A percentile compares a stretch with the other conserved stretches of the same genome.
Conservation (phyloP, 2,329 filamentous ascomycete genomes). For the Penicillium freii region DNA sequence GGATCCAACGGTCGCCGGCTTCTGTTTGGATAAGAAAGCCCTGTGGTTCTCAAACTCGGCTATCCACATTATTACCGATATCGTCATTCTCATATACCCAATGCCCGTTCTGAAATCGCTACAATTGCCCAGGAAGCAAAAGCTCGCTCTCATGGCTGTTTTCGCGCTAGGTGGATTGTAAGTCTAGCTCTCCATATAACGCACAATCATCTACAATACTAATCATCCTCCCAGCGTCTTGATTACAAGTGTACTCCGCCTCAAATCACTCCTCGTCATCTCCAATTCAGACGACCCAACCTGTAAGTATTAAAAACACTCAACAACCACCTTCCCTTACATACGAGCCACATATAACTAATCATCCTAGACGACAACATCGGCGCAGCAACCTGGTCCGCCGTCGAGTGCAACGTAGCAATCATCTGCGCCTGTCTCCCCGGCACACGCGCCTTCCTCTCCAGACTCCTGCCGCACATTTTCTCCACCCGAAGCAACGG, state of each 20-base stretch:
- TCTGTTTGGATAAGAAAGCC: conserved; percentile 40
- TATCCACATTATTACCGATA: conserved; percentile 45
- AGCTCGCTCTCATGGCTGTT: conserved; percentile 40
- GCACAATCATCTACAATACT: neutral
- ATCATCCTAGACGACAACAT: conserved; percentile 29
- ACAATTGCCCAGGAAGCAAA: conserved; percentile 41
- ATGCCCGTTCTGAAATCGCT: conserved; percentile 44
- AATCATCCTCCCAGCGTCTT: conserved; percentile 31
- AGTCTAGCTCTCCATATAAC: conserved; percentile 11
- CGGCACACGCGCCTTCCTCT: conserved; percentile 29
- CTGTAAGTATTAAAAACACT: conserved; percentile 20
- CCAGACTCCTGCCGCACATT: conserved; percentile 27
- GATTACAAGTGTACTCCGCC: conserved; percentile 41
- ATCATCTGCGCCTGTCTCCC: conserved; percentile 45
- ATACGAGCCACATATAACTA: neutral
- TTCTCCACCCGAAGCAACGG: conserved; percentile 29
- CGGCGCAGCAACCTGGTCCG: conserved; percentile 45
- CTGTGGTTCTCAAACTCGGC: conserved; percentile 47
- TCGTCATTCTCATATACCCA: conserved; percentile 42
- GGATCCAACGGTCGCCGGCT: conserved; percentile 24
- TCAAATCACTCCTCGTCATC: conserved; percentile 30
- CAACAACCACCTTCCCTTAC: too few species aligned
- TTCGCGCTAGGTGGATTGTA: conserved; percentile 47
- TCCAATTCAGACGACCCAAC: conserved; percentile 31
- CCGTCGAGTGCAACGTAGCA: conserved; percentile 43